Evolutionary conservation across 2,329 filamentous ascomycete species (phyloP), one percentile per base, ranked within the genome.

Genomic region (Aureobasidium sp.): DNA sequence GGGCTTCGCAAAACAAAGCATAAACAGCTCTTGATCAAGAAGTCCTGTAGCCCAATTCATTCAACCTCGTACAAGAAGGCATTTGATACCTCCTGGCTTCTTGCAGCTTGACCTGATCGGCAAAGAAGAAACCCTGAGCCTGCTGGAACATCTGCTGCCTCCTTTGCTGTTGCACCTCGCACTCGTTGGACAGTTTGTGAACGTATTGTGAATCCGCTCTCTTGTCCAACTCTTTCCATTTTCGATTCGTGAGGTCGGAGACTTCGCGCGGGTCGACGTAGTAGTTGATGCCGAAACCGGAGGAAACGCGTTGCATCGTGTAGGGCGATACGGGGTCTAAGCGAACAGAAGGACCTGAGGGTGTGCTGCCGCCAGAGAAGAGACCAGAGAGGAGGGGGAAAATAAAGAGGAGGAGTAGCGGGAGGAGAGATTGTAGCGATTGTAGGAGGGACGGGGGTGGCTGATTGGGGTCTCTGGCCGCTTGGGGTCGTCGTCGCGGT

Each of bases 81-180:
- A 85, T 80, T 49, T 82, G 77, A 79, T 87, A 80, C 24, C 76
- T 76, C 63, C 81, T 77, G 33, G 92, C 92, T 63, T 84, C 75
- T 64, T 86, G 83, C 84, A 96, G 84, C 78, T 91, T 91, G 65
- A 87, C 86, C 58, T 85, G 80, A 69, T 97, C 91, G 61, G 86
- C 84, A 73, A 85, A 91, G 70, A 96, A 91, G 88, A 91, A 96
- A 3, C 92, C 92, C 68, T 89, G 85, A 0, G 92, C 91, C 52
- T 90, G 87, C 66, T 96, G 85, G 65, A 86, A 79, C 74, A 91
- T 78, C 66, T 85, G 80, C 70, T 85, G 82, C 73, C 87, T 82
- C 57, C 82, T 78, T 52, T 82, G 76, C 65, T 84, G 77, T 77
- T 99, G 92, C 61, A 79, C 79, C 65, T 93, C 87, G 76, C 94